Evolutionary conservation across 202 grass and related monocot genomes (phyloP), one percentile per base, ranked within the genome.

Genomic region (Bolboschoenoplectus hybrid): DNA sequence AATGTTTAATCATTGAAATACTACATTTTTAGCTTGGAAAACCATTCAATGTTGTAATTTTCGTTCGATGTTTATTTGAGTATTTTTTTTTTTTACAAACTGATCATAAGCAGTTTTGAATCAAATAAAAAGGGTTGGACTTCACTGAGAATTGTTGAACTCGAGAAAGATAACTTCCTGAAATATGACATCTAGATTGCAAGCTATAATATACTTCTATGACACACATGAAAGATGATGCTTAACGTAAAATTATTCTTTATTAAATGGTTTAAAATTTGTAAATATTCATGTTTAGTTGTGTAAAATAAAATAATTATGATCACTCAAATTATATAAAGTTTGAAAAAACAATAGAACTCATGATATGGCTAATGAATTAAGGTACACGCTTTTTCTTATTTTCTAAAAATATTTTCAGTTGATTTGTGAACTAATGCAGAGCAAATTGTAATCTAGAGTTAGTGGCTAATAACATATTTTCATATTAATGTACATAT

Each of bases 151-250:
- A 11, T 32, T 8, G 26, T 26, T 26, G 26, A 26, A 26, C 26
- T 26, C 26, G 26, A 26, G 36, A 40, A 41, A 73, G 10, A 34
- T 75, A 75, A 75, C 20, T 53, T 51, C 32, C 35, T 75, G 19
- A 52, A 32, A 35, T 52, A 26, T 55, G 26, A 55, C 73, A 55
- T 32, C 47, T 77, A 17, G 73, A 56, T 77, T 38, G 10, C 56
- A 6, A 38, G 36, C 10, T 17, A 55, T 36, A 55, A 9, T 9
- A 55, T 8, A 35, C 39, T 14, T 55, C 32, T 3, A 36, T 53
- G 26, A 7, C 73, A 77, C 71, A 75, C 69, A 47, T 72, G 6
- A 38, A 38, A 76, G 20, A 14, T 75, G 73, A 38, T 76, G 1
- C 8, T 50, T 74, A 32, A 50, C 12, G 7, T 26, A 20, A 50